Base-by-base conservation (phyloP, 1,284 basidiomycete genomes). In the Agroathelia rolfsii region DNA sequence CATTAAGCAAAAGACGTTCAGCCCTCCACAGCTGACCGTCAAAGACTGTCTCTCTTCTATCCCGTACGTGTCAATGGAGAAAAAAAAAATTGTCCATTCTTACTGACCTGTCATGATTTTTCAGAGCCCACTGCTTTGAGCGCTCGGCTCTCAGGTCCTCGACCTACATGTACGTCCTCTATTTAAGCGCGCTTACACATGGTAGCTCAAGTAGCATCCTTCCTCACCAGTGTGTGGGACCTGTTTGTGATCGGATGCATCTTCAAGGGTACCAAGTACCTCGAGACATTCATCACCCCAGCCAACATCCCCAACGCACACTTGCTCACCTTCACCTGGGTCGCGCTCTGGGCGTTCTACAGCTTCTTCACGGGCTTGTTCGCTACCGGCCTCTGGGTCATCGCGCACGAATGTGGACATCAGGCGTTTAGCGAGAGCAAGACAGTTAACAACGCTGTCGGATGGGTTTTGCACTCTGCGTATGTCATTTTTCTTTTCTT, bases 381-480 rank as follows among this genome's bases (percentile, higher is more conserved):
- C 41, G 82, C 74, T 17, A 98, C 93, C 19, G 95, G 94, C 47
- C 61, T 96, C 33, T 96, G 93, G 93, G 83, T 96, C 44, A 67
- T 95, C 41, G 93, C 81, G 25, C 85, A 88, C 46, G 81, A 92
- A 55, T 88, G 85, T 50, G 94, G 95, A 28, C 95, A 98, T 60
- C 94, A 96, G 59, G 86, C 87, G 0, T 98, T 89, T 68, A 95
- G 90, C n/a, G 79, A 92, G 42, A 93, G 83, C 44, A 98, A 96
- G 66, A 56, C 67, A 18, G 69, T 97, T 59, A 98, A 98, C 69
- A 92, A 97, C 69, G 58, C 76, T 21, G 87, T 94, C 42, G 94
- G 94, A 19, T 96, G 89, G 86, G 55, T 96, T 40, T 68, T 97
- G 23, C 95, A 98, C 61, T 95, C 92, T 26, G 75, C 72, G 84